A percentile compares a stretch with the other conserved stretches of the same genome.
Evolutionary conservation across 163 green algal genomes (phyloP).

Genomic region (Scenedesmus sp.): DNA sequence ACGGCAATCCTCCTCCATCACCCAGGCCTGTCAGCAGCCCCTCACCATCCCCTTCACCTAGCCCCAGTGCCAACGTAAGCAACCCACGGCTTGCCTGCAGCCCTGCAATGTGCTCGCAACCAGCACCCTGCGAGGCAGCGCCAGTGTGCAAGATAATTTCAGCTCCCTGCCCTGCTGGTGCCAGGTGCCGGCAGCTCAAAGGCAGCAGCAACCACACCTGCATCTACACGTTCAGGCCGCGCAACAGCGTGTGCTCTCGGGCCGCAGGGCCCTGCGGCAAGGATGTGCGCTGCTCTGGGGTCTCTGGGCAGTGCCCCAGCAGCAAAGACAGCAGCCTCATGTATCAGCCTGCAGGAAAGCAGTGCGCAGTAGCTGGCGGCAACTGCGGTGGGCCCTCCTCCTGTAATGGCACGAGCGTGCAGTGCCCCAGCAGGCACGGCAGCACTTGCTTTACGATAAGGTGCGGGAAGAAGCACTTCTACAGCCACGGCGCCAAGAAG

Average conservation of each 20-base stretch:
- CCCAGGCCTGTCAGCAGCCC: background rate
- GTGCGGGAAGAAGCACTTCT: conserved; percentile 9
- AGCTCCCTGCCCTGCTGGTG: background rate
- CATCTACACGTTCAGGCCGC: background rate
- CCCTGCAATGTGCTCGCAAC: background rate
- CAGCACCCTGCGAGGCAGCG: background rate
- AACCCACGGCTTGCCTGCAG: background rate
- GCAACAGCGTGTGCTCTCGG: background rate
- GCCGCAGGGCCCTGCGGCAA: background rate
- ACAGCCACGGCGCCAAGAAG: background rate
- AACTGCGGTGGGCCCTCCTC: background rate
- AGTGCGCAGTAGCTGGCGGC: background rate
- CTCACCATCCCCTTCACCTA: background rate
- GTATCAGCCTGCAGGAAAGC: conserved; percentile 1
- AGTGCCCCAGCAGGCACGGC: conserved; percentile 12
- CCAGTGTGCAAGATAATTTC: background rate
- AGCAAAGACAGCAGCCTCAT: background rate
- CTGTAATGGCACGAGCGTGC: background rate
- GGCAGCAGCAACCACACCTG: background rate
- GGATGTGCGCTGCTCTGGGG: conserved; percentile 3
- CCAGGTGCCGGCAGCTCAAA: background rate
- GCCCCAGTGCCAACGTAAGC: no score
- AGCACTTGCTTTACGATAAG: background rate
- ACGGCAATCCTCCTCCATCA: background rate
- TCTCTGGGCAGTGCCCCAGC: background rate